Conservation (phyloP, 345 rosid species). For the Brassica carinata region DNA sequence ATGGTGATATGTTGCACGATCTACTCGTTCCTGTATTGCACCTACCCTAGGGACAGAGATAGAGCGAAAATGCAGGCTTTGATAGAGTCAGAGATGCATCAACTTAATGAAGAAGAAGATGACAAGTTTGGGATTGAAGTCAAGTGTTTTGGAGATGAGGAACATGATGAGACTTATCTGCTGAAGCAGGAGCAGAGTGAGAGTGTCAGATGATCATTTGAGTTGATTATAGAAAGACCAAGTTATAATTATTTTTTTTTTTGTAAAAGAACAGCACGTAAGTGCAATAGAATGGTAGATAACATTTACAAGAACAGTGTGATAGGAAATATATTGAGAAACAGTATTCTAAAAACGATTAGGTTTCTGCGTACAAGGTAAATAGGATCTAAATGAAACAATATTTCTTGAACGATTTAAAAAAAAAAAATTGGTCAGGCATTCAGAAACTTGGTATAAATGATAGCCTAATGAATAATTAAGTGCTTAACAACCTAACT, state of each 20-base stretch:
- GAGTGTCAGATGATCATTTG: conserved; percentile 3
- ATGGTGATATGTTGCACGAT: conserved; percentile 74
- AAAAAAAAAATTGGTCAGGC: too few species aligned
- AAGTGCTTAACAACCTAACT: too few species aligned
- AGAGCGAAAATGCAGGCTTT: conserved; percentile 75
- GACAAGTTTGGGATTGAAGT: conserved; percentile 40
- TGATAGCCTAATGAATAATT: too few species aligned
- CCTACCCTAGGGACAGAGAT: conserved; percentile 83
- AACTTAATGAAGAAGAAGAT: conserved; percentile 34
- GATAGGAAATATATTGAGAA: neutral
- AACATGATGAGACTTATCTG: conserved; percentile 36
- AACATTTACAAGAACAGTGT: neutral
- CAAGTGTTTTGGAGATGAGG: conserved; percentile 28
- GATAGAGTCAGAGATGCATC: conserved; percentile 73
- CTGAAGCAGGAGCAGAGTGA: conserved; percentile 33
- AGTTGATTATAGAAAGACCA: neutral
- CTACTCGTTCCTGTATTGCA: conserved; percentile 71
- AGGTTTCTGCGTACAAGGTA: conserved; percentile 75
- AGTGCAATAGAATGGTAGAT: conserved; percentile 21
- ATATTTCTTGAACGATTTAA: too few species aligned
- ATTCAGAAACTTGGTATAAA: too few species aligned
- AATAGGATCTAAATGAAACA: conserved; percentile 2
- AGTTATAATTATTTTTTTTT: neutral
- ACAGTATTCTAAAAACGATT: conserved; percentile 68
- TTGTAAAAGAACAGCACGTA: conserved; percentile 11